phyloP scores from a whole-genome alignment of 257 asterid genomes.

The Gentiana macrophylla region DNA sequence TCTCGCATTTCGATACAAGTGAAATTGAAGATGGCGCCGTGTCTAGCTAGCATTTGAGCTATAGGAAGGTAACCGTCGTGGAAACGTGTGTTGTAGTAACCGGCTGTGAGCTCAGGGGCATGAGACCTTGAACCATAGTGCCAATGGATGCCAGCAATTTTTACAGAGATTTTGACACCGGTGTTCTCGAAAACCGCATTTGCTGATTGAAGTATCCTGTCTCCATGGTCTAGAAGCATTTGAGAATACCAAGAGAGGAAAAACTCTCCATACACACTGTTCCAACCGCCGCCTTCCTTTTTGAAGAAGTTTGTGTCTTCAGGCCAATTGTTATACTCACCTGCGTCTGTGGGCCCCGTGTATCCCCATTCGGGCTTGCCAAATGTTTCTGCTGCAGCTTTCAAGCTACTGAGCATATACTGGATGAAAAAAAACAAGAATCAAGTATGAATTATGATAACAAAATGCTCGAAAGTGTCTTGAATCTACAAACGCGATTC shows the following conservation, averaged over 20 bases:
- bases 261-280: slow-evolving; percentile 56
- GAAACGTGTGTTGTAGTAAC: slow-evolving; percentile 81
- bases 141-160: slow-evolving; percentile 93
- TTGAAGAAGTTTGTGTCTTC: slow-evolving; percentile 90
- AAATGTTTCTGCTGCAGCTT: slow-evolving; percentile 67
- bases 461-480: not conserved
- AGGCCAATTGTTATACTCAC: slow-evolving; percentile 94
- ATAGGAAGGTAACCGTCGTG: slow-evolving; percentile 85
- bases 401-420: slow-evolving; percentile 87
- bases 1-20: slow-evolving; percentile 93
- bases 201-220: slow-evolving; percentile 58
- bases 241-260: slow-evolving; percentile 92
- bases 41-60: slow-evolving; percentile 86
- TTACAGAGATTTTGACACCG: slow-evolving; percentile 73
- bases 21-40: slow-evolving; percentile 81
- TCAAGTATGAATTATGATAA: not conserved
- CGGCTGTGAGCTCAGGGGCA: slow-evolving; percentile 97
- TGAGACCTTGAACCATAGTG: slow-evolving; percentile 91
- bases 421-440: slow-evolving; percentile 19
- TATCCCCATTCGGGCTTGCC: slow-evolving; percentile 93
- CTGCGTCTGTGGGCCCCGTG: slow-evolving; percentile 89
- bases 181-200: slow-evolving; percentile 30
- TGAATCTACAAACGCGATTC: not conserved
- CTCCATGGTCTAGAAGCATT: slow-evolving; percentile 81
- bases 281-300: slow-evolving; percentile 82